These are phyloP conservation scores for Myxozyma vanderwaltii DNA, from an alignment of 805 yeast genomes.

Conservation along the genomic window DNA sequence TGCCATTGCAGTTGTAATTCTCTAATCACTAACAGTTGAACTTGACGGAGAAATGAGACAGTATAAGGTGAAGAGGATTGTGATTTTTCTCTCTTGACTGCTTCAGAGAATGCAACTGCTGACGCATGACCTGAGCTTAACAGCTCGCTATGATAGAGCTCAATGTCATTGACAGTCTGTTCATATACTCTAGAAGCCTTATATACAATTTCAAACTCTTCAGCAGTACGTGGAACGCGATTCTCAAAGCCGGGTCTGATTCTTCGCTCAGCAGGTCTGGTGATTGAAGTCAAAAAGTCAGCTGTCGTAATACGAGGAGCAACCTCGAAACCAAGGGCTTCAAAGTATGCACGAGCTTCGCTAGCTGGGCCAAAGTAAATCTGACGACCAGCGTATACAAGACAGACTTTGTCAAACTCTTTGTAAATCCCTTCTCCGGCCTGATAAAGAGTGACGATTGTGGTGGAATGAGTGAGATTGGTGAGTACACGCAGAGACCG, in stretches of 20 bases:
- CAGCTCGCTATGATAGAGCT: constrained; percentile 36
- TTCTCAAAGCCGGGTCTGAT: constrained; percentile 48
- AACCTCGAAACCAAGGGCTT: constrained; percentile 55
- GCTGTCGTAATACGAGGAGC: constrained; percentile 61
- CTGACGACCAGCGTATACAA: constrained; percentile 63
- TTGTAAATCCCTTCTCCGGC: constrained; percentile 67
- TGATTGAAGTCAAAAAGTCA: constrained; percentile 59
- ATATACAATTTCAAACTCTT: constrained; percentile 54
- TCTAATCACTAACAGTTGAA: constrained; percentile 18
- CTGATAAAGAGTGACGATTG: constrained; percentile 67
- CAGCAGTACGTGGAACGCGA: constrained; percentile 54
- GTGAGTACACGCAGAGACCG: constrained; percentile 63
- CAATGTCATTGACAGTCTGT: constrained; percentile 49
- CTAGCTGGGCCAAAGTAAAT: constrained; percentile 59
- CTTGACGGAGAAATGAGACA: constrained; percentile 31
- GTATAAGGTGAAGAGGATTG: constrained; percentile 28
- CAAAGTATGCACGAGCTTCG: constrained; percentile 52
- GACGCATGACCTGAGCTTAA: constrained; percentile 25
- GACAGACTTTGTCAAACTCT: constrained; percentile 61
- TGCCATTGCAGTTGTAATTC: constrained; percentile 33
- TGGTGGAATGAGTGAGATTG: constrained; percentile 57
- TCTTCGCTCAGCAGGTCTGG: constrained; percentile 54
- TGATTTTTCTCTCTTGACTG: constrained; percentile 18
- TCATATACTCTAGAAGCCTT: constrained; percentile 49
- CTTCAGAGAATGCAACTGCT: constrained; percentile 15